Evolutionary conservation across 2,329 filamentous ascomycete genomes (phyloP).

Genomic region (Colletotrichum gloeosporioides): DNA sequence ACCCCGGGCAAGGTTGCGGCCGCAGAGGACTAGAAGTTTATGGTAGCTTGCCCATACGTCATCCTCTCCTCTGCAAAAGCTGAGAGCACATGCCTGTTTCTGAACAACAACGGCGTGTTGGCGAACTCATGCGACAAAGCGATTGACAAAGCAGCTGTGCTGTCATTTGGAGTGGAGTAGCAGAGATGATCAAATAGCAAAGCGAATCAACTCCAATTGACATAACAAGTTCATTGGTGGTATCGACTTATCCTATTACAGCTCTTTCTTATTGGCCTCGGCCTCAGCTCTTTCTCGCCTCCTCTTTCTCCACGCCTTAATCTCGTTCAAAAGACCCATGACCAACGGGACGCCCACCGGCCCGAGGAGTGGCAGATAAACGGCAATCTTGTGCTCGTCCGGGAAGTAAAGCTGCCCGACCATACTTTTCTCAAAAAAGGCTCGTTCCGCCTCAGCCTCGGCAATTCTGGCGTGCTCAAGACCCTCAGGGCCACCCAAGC

Average conservation of each 20-base stretch:
- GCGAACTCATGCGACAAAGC: background rate
- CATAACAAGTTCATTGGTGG: background rate
- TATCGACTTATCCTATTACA: slow-evolving; percentile 21
- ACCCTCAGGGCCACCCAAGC: slow-evolving; percentile 69
- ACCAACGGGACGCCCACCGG: slow-evolving; percentile 89
- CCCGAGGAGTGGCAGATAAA: slow-evolving; percentile 90
- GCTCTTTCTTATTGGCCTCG: slow-evolving; percentile 37
- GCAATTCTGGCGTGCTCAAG: slow-evolving; percentile 83
- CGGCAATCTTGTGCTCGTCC: slow-evolving; percentile 96
- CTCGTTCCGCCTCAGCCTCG: slow-evolving; percentile 86
- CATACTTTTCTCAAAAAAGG: slow-evolving; percentile 99
- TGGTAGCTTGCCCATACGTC: background rate
- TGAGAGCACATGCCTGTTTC: background rate
- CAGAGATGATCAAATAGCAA: background rate
- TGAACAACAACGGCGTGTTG: background rate
- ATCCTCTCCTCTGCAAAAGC: background rate
- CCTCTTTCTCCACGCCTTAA: slow-evolving; percentile 66
- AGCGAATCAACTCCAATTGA: background rate
- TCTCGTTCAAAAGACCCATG: slow-evolving; percentile 82
- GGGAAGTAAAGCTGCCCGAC: slow-evolving; percentile 98
- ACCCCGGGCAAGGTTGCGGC: background rate
- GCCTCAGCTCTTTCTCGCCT: slow-evolving; percentile 47
- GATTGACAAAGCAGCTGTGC: background rate
- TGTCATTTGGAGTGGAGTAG: background rate
- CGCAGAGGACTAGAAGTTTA: background rate